A percentile compares a stretch with the other conserved stretches of the same genome.
phyloP scores from a whole-genome alignment of 176 grass and related monocot species.

The Panicum miliaceum region DNA sequence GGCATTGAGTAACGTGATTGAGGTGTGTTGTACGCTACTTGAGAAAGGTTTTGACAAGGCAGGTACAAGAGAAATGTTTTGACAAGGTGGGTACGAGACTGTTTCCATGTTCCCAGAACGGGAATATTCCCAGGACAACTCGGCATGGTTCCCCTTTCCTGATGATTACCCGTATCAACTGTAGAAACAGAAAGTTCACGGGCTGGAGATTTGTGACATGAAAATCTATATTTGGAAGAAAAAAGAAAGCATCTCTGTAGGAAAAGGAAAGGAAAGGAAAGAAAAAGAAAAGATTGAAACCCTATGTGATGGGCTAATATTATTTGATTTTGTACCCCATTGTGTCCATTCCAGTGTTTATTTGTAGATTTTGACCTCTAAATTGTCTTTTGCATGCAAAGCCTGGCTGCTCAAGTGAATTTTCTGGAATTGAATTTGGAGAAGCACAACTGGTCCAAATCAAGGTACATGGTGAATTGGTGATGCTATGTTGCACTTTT shows the following conservation, averaged over 20 bases:
- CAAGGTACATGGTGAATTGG: conserved; percentile 78
- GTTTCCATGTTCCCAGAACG: not conserved
- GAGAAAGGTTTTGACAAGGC: not conserved
- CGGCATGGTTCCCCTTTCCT: not conserved
- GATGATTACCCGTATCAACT: not conserved
- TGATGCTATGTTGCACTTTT: not conserved
- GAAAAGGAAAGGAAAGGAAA: conserved; percentile 22
- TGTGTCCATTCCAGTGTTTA: conserved; percentile 7
- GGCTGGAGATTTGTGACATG: not conserved
- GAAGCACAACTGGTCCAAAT: conserved; percentile 98
- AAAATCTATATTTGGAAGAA: not conserved
- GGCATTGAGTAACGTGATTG: not conserved
- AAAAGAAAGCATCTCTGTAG: not conserved
- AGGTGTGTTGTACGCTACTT: not conserved
- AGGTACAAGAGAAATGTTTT: not conserved
- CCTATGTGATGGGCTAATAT: not conserved
- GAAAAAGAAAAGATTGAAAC: no score
- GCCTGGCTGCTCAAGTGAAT: conserved; percentile 93
- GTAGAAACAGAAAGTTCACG: not conserved
- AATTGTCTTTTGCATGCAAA: conserved; percentile 58
- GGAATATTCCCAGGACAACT: not conserved
- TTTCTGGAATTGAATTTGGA: conserved; percentile 78
- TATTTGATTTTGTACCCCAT: conserved; percentile 10
- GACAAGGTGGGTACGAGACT: not conserved
- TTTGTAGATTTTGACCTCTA: conserved; percentile 40